Base-by-base conservation (phyloP, 306 rosid genomes). In the Purshia tridentata region DNA sequence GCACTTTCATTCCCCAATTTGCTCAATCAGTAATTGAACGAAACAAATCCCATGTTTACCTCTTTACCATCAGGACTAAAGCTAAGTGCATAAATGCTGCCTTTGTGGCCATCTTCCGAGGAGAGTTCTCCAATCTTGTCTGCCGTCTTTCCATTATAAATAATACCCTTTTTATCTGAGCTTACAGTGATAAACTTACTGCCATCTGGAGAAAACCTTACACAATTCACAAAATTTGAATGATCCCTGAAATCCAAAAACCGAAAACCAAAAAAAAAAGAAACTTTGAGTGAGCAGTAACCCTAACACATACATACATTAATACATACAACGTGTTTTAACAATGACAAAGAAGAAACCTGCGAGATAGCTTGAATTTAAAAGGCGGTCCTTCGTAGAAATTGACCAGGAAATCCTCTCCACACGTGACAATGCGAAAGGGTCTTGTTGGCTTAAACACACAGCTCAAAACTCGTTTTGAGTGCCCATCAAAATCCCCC, bases 401-500 rank as follows among this genome's bases (percentile, higher is more conserved):
- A 75, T 94, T 94, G 58, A 91, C 92, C 46, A 94, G 78, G 78
- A 89, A 94, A 83, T 91, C 97, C 83, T 94, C 99, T 37, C 97
- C 97, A 44, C 96, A 89, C 0, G 98, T 91, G 50, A 84, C 97
- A 82, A 94, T 79, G 70, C 96, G 97, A 65, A 86, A 94, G 39
- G 98, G 96, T 29, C 98, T 83, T 0, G 97, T 88, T 9, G 97
- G 98, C 84, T 91, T 94, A 79, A 91, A 91, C n/a, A 88, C 86
- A 71, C 98, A 91, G 84, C 98, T 94, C 67, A 94, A 77, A 78
- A 94, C 98, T 19, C 95, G 84, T 72, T 85, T 86, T 6, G 98
- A 94, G 63, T 94, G 98, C 41, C 98, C 98, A 76, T 93, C 98
- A 60, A 93, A 93, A 72, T 93, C 98, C 22, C 98, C 97, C n/a